Conservation (phyloP, 805 yeast species). For the Pichia nakasei region DNA sequence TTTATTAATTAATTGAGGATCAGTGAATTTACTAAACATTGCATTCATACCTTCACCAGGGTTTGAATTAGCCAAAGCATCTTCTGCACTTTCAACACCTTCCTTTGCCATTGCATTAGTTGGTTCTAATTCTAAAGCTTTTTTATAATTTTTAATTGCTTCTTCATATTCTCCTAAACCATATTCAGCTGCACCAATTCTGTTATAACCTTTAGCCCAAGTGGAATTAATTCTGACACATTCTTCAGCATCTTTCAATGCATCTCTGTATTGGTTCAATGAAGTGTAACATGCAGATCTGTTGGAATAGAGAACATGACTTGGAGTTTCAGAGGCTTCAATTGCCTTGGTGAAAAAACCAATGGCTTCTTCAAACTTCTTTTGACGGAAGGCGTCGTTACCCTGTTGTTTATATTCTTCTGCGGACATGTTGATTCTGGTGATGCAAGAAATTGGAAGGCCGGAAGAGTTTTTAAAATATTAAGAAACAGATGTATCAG, state of each 20-base stretch:
- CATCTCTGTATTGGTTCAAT: slow-evolving; percentile 59
- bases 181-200: slow-evolving; percentile 87
- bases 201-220: slow-evolving; percentile 94
- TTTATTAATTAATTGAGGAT: slow-evolving; percentile 69
- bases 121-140: slow-evolving; percentile 76
- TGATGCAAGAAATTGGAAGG: background rate
- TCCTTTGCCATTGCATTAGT: slow-evolving; percentile 77
- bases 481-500: too few relatives aligned
- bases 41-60: slow-evolving; percentile 50
- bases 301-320: slow-evolving; percentile 88
- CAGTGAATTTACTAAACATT: slow-evolving; percentile 47
- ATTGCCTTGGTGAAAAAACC: slow-evolving; percentile 82
- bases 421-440: slow-evolving; percentile 37
- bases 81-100: slow-evolving; percentile 65
- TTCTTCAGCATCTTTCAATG: slow-evolving; percentile 76
- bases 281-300: slow-evolving; percentile 91
- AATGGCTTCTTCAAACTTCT: slow-evolving; percentile 73
- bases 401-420: slow-evolving; percentile 87
- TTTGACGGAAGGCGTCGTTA: slow-evolving; percentile 83
- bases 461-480: background rate
- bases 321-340: slow-evolving; percentile 70
- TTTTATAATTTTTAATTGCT: slow-evolving; percentile 62
- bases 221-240: slow-evolving; percentile 72
- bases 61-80: slow-evolving; percentile 35
- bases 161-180: slow-evolving; percentile 79